phyloP scores from a whole-genome alignment of 352 stramenopile genomes.

The Globisporangium paroecandrum region DNA sequence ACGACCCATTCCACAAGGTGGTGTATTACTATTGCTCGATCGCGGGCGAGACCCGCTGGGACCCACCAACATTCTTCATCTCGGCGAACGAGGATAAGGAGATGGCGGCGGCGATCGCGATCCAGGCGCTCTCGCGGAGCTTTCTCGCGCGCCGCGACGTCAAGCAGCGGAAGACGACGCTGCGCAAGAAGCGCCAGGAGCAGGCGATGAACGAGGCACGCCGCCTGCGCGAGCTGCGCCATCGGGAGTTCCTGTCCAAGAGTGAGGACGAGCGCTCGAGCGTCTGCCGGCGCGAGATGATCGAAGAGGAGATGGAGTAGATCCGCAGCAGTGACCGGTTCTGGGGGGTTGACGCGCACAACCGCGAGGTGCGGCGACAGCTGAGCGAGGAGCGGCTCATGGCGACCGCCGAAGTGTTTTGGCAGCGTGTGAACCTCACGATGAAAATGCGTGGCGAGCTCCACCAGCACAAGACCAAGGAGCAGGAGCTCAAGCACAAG shows the following conservation, averaged over 20 bases:
- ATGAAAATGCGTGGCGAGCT: slow-evolving; percentile 19
- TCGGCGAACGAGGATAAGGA: slow-evolving; percentile 36
- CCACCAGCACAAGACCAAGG: slow-evolving; percentile 19
- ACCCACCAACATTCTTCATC: slow-evolving; percentile 35
- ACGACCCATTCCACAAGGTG: slow-evolving; percentile 48
- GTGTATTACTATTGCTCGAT: slow-evolving; percentile 58
- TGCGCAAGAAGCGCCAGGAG: slow-evolving; percentile 27
- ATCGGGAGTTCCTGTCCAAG: slow-evolving; percentile 24
- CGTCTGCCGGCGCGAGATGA: slow-evolving; percentile 42
- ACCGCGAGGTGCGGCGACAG: slow-evolving; percentile 39
- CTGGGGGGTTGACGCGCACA: slow-evolving; percentile 44
- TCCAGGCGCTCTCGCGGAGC: slow-evolving; percentile 52
- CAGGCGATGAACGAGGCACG: slow-evolving; percentile 19
- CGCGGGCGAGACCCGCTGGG: slow-evolving; percentile 47
- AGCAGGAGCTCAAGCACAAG: slow-evolving; percentile 23
- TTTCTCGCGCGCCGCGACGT: slow-evolving; percentile 31
- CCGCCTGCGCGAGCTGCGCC: slow-evolving; percentile 20
- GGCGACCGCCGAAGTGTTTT: slow-evolving; percentile 35
- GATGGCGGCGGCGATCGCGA: slow-evolving; percentile 47
- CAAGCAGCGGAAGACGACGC: slow-evolving; percentile 25
- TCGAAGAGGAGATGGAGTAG: slow-evolving; percentile 53
- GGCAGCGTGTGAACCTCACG: slow-evolving; percentile 36
- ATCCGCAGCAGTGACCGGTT: slow-evolving; percentile 43
- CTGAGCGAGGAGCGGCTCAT: slow-evolving; percentile 43
- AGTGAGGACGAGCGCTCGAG: slow-evolving; percentile 34